phyloP scores from a whole-genome alignment of 176 grass and related monocot species.

The Phoenix roebelenii region DNA sequence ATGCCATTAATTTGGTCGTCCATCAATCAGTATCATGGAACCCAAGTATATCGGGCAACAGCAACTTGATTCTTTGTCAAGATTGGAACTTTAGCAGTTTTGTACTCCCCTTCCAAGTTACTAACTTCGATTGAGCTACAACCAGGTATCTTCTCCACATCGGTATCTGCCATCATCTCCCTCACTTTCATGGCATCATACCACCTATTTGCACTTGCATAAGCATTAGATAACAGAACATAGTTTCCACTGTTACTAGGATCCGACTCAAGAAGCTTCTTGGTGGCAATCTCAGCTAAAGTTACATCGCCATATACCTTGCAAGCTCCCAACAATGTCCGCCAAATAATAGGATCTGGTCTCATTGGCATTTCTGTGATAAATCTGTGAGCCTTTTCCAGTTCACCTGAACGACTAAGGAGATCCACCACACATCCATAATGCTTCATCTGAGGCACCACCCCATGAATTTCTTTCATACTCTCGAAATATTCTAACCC shows the following conservation, averaged over 20 bases:
- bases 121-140: constrained; percentile 26
- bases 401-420: constrained; percentile 30
- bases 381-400: constrained; percentile 30
- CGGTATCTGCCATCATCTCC: constrained; percentile 15
- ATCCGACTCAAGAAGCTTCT: constrained; percentile 33
- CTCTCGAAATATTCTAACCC: constrained; percentile 36
- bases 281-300: constrained; percentile 28
- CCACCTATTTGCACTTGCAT: constrained; percentile 35
- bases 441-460: constrained; percentile 48
- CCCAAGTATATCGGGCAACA: too few species aligned
- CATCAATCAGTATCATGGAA: too few species aligned
- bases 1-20: too few species aligned
- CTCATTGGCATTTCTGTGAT: constrained; percentile 28
- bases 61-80: too few species aligned
- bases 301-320: constrained; percentile 28
- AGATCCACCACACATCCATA: constrained; percentile 41
- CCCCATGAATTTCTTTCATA: constrained; percentile 27
- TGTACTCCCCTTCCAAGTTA: not conserved
- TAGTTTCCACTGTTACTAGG: constrained; percentile 32
- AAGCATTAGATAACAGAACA: constrained; percentile 29
- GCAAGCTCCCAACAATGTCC: constrained; percentile 41
- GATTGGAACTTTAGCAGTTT: not conserved
- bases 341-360: constrained; percentile 42
- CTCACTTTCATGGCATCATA: constrained; percentile 28
- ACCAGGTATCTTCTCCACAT: constrained; percentile 33